phyloP scores from a whole-genome alignment of 768 basidiomycete species.

The Dioszegia crocea region DNA sequence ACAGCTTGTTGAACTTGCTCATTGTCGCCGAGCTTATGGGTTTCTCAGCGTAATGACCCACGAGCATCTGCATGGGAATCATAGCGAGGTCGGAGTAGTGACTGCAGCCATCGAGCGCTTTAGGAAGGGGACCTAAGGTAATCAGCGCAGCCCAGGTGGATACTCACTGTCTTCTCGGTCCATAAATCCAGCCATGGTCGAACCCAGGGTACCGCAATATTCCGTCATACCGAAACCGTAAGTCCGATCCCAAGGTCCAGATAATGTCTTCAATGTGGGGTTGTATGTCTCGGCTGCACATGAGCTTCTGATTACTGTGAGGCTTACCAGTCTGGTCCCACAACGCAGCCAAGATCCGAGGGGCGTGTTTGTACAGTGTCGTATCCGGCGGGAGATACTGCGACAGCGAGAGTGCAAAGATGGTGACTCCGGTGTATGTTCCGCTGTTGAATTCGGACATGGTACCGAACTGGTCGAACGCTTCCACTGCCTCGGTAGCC shows the following conservation, averaged over 20 bases:
- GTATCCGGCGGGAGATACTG: conserved; percentile 14
- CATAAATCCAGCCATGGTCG: conserved; percentile 12
- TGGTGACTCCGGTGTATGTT: conserved; percentile 19
- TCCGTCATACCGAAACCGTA: conserved; percentile 22
- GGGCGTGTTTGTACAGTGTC: conserved; percentile 8
- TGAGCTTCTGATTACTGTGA: no score
- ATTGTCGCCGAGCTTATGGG: neutral
- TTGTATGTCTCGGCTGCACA: conserved; percentile 15
- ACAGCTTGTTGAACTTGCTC: conserved; percentile 6
- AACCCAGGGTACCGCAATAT: conserved; percentile 15
- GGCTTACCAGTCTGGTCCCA: conserved; percentile 13
- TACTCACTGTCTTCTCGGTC: neutral
- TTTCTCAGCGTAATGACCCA: conserved; percentile 9
- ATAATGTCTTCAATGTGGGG: conserved; percentile 9
- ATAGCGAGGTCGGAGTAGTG: conserved; percentile 19
- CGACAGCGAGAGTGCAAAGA: conserved; percentile 13
- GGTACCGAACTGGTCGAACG: conserved; percentile 13
- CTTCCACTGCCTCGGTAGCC: conserved; percentile 9
- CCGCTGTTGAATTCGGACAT: conserved; percentile 17
- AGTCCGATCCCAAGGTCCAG: conserved; percentile 19
- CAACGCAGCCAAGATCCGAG: conserved; percentile 8
- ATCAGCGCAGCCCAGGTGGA: neutral
- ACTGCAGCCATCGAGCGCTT: conserved; percentile 6
- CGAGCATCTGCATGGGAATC: conserved; percentile 23
- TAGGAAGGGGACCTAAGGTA: conserved; percentile 1